phyloP scores from a whole-genome alignment of 345 rosid genomes.

The Bruguiera sexangula region DNA sequence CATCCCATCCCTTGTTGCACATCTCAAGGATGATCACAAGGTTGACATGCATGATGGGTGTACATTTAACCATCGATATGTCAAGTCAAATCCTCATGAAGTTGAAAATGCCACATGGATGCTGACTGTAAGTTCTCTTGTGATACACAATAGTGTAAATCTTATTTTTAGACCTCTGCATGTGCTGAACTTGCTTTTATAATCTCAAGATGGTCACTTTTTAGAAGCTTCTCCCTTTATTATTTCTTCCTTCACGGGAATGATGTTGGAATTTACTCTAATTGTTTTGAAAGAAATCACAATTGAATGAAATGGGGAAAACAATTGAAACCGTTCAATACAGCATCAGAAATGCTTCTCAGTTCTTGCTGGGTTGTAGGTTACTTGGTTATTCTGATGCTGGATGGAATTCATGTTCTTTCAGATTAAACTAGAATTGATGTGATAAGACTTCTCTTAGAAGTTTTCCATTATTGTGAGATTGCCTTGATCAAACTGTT shows the following conservation, averaged over 20 bases:
- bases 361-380: too few relatives aligned
- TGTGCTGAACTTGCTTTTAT: background rate
- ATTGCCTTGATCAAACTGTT: background rate
- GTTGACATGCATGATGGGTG: constrained; percentile 80
- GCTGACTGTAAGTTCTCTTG: constrained; percentile 56
- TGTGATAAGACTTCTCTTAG: background rate
- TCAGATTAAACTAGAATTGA: background rate
- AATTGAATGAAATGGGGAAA: background rate
- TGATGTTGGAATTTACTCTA: background rate
- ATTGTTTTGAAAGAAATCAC: background rate
- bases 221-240: background rate
- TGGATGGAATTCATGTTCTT: background rate
- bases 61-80: constrained; percentile 74
- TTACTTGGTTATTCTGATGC: background rate
- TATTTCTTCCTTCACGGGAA: background rate
- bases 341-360: background rate
- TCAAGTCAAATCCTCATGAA: constrained; percentile 75
- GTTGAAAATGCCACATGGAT: constrained; percentile 82
- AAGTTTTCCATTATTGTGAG: background rate
- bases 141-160: background rate
- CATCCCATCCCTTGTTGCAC: constrained; percentile 55
- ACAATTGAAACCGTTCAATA: background rate
- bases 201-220: background rate
- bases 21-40: constrained; percentile 75
- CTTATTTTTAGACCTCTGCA: background rate